Base-by-base conservation (phyloP, 2,329 filamentous ascomycete genomes). In the Blastomyces parvus region DNA sequence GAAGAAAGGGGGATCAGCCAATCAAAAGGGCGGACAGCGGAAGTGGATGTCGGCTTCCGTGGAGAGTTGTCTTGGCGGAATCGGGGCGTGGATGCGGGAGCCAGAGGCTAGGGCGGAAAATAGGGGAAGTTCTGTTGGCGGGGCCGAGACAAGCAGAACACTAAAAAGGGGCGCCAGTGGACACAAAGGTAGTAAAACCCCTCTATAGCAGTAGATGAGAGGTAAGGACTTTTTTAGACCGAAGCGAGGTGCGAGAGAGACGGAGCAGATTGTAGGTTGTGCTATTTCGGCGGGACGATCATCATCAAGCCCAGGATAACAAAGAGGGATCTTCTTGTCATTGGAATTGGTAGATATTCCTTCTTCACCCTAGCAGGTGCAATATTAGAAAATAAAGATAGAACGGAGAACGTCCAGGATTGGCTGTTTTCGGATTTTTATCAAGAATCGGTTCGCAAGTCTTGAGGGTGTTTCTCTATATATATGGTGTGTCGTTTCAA, bases 201-300 rank as follows among this genome's bases (percentile, higher is more conserved):
- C 17, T 52, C 5, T 30, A 19, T 53, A 53, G 5, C 2, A 19
- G 50, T 53, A 30, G 1, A 5, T 7, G 2, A 53, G 11, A 38
- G 27, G 52, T 36, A 19, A n/a, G 53, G 22, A 8, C 53, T 30
- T 4, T 38, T 9, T 13, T 22, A 7, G 27, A 36, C 9, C n/a
- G 53, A 6, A 11, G 9, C 2, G 22, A 11, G 17, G 53, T 19
- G 30, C 3, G 30, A 22, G 11, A n/a, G 27, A 38, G 30, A 30
- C 53, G 22, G 57, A 59, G 14, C 7, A 27, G 57, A 27, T 56
- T 19, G n/a, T 61, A 73, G 70, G 67, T 59, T 65, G 69, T 74
- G 74, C 76, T 76, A 77, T 76, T 72, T 69, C 73, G 75, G 67
- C 73, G 75, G 73, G n/a, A 67, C 58, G 70, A 69, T 62, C 65